Base-by-base conservation (phyloP, 805 yeast genomes). In the Sugiyamaella chiloensis region DNA sequence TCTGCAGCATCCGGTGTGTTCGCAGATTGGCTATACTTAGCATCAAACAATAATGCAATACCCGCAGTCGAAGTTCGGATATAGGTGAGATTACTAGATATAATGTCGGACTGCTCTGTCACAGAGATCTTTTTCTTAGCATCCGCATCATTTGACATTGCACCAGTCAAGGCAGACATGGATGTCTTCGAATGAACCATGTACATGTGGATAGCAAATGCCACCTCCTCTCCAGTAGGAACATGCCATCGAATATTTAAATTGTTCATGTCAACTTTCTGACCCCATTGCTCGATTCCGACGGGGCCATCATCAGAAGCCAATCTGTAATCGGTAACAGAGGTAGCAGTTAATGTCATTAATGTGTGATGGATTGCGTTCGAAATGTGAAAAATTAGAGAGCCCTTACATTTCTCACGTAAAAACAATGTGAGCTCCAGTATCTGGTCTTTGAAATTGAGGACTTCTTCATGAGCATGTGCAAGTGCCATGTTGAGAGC, bases 211-310 rank as follows among this genome's bases (percentile, higher is more conserved):
- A 81, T 73, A 0, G 95, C 90, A 58, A 78, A 76, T 0, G 68
- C 68, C 2, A 87, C 67, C 40, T 83, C 89, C 1, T 57, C 64
- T 1, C 64, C 64, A 1, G 71, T 60, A 0, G 98, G 97, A 0
- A 73, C 62, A 57, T 82, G 87, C 99, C 99, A 91, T 0, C 73
- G 68, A 54, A 88, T 81, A 0, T 71, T 58, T 27, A 85, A 51
- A 0, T 44, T 44, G 8, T 45, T 40, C 2, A 60, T 54, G 24
- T 60, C 59, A 3, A 52, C 44, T 34, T 53, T 54, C 14, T 45
- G 7, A 60, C 72, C 32, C 80, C 76, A 41, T 14, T 43, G 52
- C 2, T 42, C 47, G 12, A 41, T 45, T 6, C 47, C 54, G 14
- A 46, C 52, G 12, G 21, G 23, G 16, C 24, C 39, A 8, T 34